Percentiles rank a stretch among this genome's conserved stretches.
phyloP scores from a whole-genome alignment of 2,329 filamentous ascomycete species.

The Rutstroemia sp. region DNA sequence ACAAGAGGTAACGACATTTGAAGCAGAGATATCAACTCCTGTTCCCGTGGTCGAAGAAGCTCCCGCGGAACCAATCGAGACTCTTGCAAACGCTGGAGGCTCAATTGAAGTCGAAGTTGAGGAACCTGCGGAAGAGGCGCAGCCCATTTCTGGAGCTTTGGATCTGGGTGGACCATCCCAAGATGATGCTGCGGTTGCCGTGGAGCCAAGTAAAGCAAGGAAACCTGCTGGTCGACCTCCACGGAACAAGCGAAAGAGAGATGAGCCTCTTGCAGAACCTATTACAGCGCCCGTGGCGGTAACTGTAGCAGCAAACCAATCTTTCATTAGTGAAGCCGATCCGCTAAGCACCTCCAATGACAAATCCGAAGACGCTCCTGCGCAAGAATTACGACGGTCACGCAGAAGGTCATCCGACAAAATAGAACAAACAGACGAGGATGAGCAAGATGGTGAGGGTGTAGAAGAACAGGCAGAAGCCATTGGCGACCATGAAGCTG shows the following conservation, averaged over 20 bases:
- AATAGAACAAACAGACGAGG: not conserved
- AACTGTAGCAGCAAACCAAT: not conserved
- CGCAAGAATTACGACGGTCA: not conserved
- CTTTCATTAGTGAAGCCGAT: not conserved
- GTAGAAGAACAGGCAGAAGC: slow-evolving; percentile 21
- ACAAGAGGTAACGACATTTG: not conserved
- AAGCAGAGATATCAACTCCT: not conserved
- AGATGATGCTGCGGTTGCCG: too few relatives aligned
- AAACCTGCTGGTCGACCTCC: slow-evolving; percentile 2
- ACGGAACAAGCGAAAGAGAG: slow-evolving; percentile 22
- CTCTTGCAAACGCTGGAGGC: not conserved
- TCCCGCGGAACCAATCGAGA: not conserved
- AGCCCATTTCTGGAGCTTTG: not conserved
- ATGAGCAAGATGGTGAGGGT: not conserved
- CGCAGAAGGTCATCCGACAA: not conserved
- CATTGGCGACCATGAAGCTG: slow-evolving; percentile 30
- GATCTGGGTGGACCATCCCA: not conserved
- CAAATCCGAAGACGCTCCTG: not conserved
- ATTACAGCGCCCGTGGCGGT: not conserved
- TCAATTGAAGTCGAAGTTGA: not conserved
- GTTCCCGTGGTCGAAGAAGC: not conserved
- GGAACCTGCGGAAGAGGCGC: not conserved
- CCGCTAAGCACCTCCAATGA: not conserved
- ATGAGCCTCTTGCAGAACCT: not conserved
- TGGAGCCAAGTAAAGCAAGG: too few relatives aligned